Conservation (phyloP, 768 basidiomycete genomes). For the Lentinula sp. region DNA sequence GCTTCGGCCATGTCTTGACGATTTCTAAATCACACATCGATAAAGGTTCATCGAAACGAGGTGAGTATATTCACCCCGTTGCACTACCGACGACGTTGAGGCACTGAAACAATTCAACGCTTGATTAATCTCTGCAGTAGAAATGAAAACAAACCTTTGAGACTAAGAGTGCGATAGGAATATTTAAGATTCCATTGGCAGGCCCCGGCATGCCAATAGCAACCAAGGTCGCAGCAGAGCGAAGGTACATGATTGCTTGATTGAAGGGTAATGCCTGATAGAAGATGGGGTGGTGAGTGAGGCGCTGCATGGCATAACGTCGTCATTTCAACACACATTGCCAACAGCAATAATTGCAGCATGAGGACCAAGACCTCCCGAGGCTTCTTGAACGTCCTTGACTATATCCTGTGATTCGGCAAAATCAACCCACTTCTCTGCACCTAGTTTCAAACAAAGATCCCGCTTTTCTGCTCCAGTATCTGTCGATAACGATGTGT, state of each 20-base stretch:
- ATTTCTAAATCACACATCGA: constrained; percentile 34
- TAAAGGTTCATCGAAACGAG: background rate
- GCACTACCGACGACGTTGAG: constrained; percentile 37
- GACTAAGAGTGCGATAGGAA: constrained; percentile 39
- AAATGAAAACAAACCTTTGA: constrained; percentile 21
- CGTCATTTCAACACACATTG: constrained; percentile 21
- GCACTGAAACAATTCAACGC: constrained; percentile 21
- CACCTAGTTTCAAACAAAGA: constrained; percentile 46
- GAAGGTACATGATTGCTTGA: constrained; percentile 65
- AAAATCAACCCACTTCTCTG: constrained; percentile 61
- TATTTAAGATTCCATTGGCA: constrained; percentile 41
- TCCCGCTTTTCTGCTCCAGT: constrained; percentile 66
- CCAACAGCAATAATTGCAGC: constrained; percentile 58
- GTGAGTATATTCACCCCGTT: constrained; percentile 22
- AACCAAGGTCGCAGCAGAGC: constrained; percentile 62
- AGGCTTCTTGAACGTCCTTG: constrained; percentile 39
- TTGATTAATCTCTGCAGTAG: background rate
- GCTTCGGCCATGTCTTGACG: constrained; percentile 80
- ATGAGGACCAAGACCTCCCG: constrained; percentile 62
- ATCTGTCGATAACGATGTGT: constrained; percentile 32
- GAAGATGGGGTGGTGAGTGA: background rate
- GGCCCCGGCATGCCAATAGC: constrained; percentile 57
- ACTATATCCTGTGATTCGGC: constrained; percentile 43
- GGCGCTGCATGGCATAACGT: background rate
- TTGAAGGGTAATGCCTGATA: constrained; percentile 19